Evolutionary conservation across 441 rosid species (phyloP), one percentile per base, ranked within the genome.

Genomic region (Bocquillonia castaneifolia): DNA sequence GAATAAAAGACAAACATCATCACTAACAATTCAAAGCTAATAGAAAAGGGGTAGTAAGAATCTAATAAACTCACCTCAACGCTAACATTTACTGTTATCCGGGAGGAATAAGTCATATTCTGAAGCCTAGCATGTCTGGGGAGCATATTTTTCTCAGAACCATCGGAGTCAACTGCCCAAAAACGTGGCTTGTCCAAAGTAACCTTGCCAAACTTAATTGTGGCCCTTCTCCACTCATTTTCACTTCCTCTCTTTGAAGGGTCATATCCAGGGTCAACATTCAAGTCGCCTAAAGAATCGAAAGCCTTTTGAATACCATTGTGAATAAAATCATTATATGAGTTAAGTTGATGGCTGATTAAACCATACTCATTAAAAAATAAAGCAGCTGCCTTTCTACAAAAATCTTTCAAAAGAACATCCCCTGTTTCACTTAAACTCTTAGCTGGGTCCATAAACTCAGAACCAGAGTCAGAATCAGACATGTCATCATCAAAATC

Each of bases 81-180:
- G 42, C 78, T 63, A 65, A 87, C 85, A 63, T 80, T 74, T 8
- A 88, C 84, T 74, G 80, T 89, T 83, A 94, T 84, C 75, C 83
- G 66, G 0, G 94, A 63, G 2, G 97, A 84, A 70, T 90, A 92
- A 0, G 98, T 87, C 96, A 90, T 94, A 68, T 94, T 92, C 74
- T 94, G 97, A 61, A 94, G 90, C 61, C 92, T 82, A 0, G 94
- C 96, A 73, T 88, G 89, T 79, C 94, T 81, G 0, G 97, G 97
- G 47, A 86, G 76, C 69, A 91, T 51, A 54, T 76, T 82, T 17
- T 76, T 84, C 47, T 85, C 94, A 52, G 67, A 77, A 1, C 69
- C 82, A 13, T 76, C 78, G 0, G 75, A 13, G 39, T 85, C 86
- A 45, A n/a, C n/a, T n/a, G 80, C 68, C 79, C 75, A 83, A 66